Base-by-base conservation (phyloP, 192 early-diverging fungal species). In the Coemansia sp. region DNA sequence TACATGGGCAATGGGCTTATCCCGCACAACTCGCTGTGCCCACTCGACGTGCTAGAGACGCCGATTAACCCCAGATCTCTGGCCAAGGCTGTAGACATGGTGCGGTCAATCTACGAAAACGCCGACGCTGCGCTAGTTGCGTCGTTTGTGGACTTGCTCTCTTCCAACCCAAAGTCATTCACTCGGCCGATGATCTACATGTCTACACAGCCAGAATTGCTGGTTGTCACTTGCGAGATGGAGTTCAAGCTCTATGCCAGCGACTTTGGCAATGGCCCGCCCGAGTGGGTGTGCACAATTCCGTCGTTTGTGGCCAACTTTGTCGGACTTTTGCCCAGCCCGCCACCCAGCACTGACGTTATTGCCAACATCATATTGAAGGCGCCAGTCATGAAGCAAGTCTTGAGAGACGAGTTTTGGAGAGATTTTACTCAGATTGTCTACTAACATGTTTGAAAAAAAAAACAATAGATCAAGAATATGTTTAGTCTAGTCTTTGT, bases 221-320 rank as follows among this genome's bases (percentile, higher is more conserved):
- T 83, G n/a, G 70, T 72, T 0, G 69, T 83, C 34, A 73, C 76
- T 16, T 76, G 78, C 34, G 76, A 83, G 61, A 71, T 72, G n/a
- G 64, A 60, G 15, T 83, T 83, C 38, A 72, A 72, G 57, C 72
- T 79, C 31, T 83, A 83, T 40, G 44, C 43, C 33, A 73, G 60
- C 7, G 73, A 83, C 43, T 83, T 83, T 73, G 81, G 81, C 44
- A 39, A 78, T 33, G 81, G 81, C 3, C 31, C 43, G 11, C 81
- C 81, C 2, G 76, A 75, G 53, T 83, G 81, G 81, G 76, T 72
- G 36, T 79, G 76, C 67, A 69, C 76, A 1, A 69, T 79, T 6
- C 81, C 81, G 2, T 73, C 76, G 44, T 83, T 83, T 72, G 73
- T 73, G 0, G 81, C 76, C 27, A 79, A 83, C 72, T 79, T 83